Evolutionary conservation across 805 yeast genomes (phyloP).

Genomic region (Saccharomycopsis sp.): DNA sequence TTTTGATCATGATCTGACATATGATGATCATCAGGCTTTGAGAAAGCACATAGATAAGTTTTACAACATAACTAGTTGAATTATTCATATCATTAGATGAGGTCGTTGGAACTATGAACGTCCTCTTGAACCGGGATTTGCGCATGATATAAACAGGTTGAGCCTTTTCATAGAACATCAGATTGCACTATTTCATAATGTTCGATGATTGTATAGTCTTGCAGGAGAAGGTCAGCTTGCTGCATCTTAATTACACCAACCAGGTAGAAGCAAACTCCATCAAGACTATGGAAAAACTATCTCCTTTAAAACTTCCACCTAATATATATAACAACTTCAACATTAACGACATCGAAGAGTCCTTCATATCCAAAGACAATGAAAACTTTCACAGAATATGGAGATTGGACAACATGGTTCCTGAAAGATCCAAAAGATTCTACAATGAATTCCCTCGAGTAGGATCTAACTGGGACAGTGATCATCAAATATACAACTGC

Average conservation of each 20-base stretch:
- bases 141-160: not conserved
- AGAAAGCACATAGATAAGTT: not conserved
- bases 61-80: not conserved
- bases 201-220: slow-evolving; percentile 16
- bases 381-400: slow-evolving; percentile 16
- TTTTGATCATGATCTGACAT: not conserved
- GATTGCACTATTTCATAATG: slow-evolving; percentile 8
- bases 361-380: slow-evolving; percentile 15
- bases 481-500: slow-evolving; percentile 15
- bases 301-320: not conserved
- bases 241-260: not conserved
- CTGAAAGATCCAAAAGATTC: slow-evolving; percentile 10
- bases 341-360: slow-evolving; percentile 12
- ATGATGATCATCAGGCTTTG: not conserved
- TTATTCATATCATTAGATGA: not conserved
- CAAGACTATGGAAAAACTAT: not conserved
- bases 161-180: not conserved
- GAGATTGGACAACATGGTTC: slow-evolving; percentile 14
- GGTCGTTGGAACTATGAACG: not conserved
- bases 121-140: not conserved
- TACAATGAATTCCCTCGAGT: slow-evolving; percentile 17
- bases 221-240: slow-evolving; percentile 6
- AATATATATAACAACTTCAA: slow-evolving; percentile 11
- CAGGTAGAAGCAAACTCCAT: not conserved
- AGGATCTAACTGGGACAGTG: slow-evolving; percentile 16